These are phyloP conservation scores for Saraca asoca DNA, from an alignment of 331 rosid genomes.

Conservation along the genomic window DNA sequence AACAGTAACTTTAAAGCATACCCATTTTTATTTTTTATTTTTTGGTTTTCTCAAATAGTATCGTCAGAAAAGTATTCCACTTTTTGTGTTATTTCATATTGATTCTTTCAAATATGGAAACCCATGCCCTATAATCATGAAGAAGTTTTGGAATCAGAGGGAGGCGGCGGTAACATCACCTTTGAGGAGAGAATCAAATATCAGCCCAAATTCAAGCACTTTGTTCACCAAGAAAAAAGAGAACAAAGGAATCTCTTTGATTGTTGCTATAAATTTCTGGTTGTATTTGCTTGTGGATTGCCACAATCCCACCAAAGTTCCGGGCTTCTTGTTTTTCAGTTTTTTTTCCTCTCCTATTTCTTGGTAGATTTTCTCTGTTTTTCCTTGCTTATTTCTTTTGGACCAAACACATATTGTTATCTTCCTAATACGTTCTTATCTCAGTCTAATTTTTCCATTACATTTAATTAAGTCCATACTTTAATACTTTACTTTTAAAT, in stretches of 20 bases:
- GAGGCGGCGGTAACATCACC: constrained; percentile 11
- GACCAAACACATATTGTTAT: too few relatives aligned
- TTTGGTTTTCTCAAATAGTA: neutral
- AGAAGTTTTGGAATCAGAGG: neutral
- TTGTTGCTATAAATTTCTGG: constrained; percentile 26
- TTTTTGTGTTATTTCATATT: neutral
- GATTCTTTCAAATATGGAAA: neutral
- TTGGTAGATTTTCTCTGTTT: too few relatives aligned
- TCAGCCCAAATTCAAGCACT: constrained; percentile 3
- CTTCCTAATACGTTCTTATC: too few relatives aligned
- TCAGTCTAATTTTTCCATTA: too few relatives aligned
- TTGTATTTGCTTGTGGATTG: constrained; percentile 6
- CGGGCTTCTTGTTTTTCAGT: too few relatives aligned
- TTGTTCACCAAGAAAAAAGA: constrained; percentile 8
- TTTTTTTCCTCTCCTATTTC: too few relatives aligned
- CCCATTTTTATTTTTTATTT: too few relatives aligned
- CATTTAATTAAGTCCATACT: too few relatives aligned
- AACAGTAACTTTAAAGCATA: too few relatives aligned
- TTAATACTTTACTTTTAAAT: too few relatives aligned
- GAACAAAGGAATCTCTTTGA: constrained; percentile 1
- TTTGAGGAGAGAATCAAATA: constrained; percentile 19
- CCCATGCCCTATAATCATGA: neutral
- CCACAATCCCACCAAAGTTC: too few relatives aligned
- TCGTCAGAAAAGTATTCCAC: neutral
- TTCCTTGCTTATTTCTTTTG: too few relatives aligned